Percentiles rank a stretch among this genome's conserved stretches.
phyloP scores from a whole-genome alignment of 257 asterid species.

The Rhazya stricta region DNA sequence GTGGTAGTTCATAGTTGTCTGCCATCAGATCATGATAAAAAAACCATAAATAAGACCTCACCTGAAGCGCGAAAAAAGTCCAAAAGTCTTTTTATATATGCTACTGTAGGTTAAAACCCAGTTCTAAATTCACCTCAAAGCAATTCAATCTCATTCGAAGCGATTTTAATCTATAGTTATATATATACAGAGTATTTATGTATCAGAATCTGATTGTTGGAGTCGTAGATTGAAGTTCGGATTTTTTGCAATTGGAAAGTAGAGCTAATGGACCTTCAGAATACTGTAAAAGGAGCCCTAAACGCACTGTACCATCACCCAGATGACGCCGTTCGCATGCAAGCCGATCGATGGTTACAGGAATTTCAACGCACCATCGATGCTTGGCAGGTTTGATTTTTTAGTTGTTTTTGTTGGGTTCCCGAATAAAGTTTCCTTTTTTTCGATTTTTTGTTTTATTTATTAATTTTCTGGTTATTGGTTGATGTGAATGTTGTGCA shows the following conservation, averaged over 20 bases:
- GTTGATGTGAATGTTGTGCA: background rate
- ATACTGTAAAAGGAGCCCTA: constrained; percentile 98
- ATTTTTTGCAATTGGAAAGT: background rate
- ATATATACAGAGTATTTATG: background rate
- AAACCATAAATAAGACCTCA: constrained; percentile 13
- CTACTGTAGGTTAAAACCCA: background rate
- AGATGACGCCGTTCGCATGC: constrained; percentile 88
- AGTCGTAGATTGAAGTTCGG: background rate
- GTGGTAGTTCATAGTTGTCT: constrained; percentile 2
- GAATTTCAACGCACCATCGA: constrained; percentile 90
- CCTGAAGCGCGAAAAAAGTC: constrained; percentile 25
- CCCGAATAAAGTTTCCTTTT: background rate
- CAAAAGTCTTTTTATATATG: background rate
- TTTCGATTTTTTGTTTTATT: background rate
- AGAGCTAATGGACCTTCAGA: constrained; percentile 80
- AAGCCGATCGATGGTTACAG: constrained; percentile 98
- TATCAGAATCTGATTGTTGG: background rate
- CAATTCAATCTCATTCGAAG: constrained; percentile 10
- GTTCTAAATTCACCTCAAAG: constrained; percentile 1
- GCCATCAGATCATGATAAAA: background rate
- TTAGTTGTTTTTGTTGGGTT: background rate
- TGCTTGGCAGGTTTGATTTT: constrained; percentile 87
- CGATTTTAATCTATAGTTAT: background rate
- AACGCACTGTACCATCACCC: constrained; percentile 94
- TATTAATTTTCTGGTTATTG: background rate